Percentiles rank a stretch among this genome's conserved stretches.
Conservation (phyloP, 2,329 filamentous ascomycete species). For the Hypoxylon sp. region DNA sequence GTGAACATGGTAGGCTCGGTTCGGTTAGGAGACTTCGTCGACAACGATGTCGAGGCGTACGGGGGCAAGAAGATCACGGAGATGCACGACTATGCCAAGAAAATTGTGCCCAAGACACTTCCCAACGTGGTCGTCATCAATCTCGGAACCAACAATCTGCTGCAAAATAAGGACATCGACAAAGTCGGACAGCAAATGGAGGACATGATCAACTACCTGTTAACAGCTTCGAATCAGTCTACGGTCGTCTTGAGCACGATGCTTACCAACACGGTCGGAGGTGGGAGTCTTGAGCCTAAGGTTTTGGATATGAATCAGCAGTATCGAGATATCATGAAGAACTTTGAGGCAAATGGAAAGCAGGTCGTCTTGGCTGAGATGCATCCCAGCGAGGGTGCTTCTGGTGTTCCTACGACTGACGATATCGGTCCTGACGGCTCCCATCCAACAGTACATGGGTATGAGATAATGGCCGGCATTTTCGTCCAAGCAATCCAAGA, state of each 20-base stretch:
- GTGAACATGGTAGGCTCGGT: constrained; percentile 42
- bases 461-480: constrained; percentile 36
- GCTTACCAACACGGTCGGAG: constrained; percentile 36
- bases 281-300: constrained; percentile 18
- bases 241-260: constrained; percentile 40
- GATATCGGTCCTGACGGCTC: constrained; percentile 40
- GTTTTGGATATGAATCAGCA: constrained; percentile 39
- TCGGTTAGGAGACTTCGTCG: constrained; percentile 37
- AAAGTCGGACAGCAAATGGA: constrained; percentile 39
- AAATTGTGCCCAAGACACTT: constrained; percentile 32
- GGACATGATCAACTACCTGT: constrained; percentile 37
- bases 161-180: constrained; percentile 39
- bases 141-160: constrained; percentile 40
- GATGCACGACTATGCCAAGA: constrained; percentile 38
- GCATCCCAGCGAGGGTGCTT: constrained; percentile 31
- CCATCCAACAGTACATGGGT: constrained; percentile 37
- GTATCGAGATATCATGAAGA: constrained; percentile 35
- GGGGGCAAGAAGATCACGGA: constrained; percentile 38
- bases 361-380: constrained; percentile 42
- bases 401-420: constrained; percentile 31
- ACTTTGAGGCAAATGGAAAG: constrained; percentile 32
- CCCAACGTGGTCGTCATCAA: constrained; percentile 41
- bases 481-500: constrained; percentile 33
- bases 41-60: constrained; percentile 42
- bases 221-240: constrained; percentile 33